Base-by-base conservation (phyloP, 768 basidiomycete species). In the Termitomyces sp. region DNA sequence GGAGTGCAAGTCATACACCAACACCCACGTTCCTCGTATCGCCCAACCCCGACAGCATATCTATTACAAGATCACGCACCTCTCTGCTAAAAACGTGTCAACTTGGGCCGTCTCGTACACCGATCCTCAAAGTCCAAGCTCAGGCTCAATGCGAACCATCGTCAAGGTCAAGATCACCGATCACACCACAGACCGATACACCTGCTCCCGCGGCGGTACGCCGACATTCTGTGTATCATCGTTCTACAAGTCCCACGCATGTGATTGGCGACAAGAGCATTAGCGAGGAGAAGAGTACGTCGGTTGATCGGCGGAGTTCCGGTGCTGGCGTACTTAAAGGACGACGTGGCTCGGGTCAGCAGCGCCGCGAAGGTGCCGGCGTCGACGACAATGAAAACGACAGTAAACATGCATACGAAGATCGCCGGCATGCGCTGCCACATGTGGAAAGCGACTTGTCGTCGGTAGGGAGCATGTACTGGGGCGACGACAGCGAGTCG, bases 361-460 rank as follows among this genome's bases (percentile, higher is more conserved):
- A 58, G 42, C 50, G 43, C 33, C 53, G 47, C 44, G 58, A 58
- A 20, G 38, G 35, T 26, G 16, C 13, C 33, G 32, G 6, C 18
- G n/a, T 20, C 33, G 44, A 43, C 18, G 45, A 45, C n/a, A 63
- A 67, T 20, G 65, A 75, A 14, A 78, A 82, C 61, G 70, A 78
- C 44, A 71, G 72, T 59, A 80, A 77, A n/a, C 78, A 82, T 61
- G 60, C 66, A 10, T 64, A 63, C 32, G 63, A 65, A 35, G 56
- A 43, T 16, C 20, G 26, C 3, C 35, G 58, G 28, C 50, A 49
- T 22, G 56, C 24, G 43, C 55, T 78, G 36, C 64, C 77, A 6
- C 75, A 74, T 45, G 68, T 72, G 3, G 80, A 82, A 18, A 84
- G 83, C 51, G 77, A 79, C 20, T 54, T 76, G 53, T 82, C 80